These are phyloP conservation scores for Nitzschia sp. DNA, from an alignment of 108 stramenopile genomes.

Conservation along the genomic window DNA sequence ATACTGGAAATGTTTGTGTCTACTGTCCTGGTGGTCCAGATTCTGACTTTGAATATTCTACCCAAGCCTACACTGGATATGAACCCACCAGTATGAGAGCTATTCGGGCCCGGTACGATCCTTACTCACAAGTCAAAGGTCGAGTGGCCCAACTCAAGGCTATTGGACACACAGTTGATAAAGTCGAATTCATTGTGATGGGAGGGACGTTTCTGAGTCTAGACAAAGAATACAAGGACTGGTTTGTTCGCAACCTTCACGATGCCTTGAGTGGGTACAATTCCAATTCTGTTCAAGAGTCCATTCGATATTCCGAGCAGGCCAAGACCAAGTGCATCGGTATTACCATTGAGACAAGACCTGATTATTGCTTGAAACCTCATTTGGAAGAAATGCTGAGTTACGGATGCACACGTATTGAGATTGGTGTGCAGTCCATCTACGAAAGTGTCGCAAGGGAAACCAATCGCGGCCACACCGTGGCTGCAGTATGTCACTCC, in stretches of 20 bases:
- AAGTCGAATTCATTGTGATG: constrained; percentile 96
- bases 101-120: constrained; percentile 94
- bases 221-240: constrained; percentile 88
- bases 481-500: constrained; percentile 86
- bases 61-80: constrained; percentile 96
- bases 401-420: constrained; percentile 97
- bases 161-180: constrained; percentile 92
- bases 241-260: constrained; percentile 91
- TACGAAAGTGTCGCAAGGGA: constrained; percentile 92
- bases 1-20: constrained; percentile 93
- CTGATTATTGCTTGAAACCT: constrained; percentile 94
- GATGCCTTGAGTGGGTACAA: constrained; percentile 90
- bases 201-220: constrained; percentile 94
- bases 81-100: constrained; percentile 95
- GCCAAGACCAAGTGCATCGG: constrained; percentile 88
- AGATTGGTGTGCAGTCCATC: constrained; percentile 96
- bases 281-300: constrained; percentile 80
- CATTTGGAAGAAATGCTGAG: constrained; percentile 91
- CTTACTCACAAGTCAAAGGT: constrained; percentile 86
- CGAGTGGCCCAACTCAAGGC: constrained; percentile 81
- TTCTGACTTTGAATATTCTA: constrained; percentile 94
- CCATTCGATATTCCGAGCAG: constrained; percentile 88
- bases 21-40: constrained; percentile 97
- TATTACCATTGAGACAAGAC: constrained; percentile 96
- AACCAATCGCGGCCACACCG: constrained; percentile 95